Evolutionary conservation across 176 grass and related monocot species (phyloP).

Genomic region (Pharus latifolius): DNA sequence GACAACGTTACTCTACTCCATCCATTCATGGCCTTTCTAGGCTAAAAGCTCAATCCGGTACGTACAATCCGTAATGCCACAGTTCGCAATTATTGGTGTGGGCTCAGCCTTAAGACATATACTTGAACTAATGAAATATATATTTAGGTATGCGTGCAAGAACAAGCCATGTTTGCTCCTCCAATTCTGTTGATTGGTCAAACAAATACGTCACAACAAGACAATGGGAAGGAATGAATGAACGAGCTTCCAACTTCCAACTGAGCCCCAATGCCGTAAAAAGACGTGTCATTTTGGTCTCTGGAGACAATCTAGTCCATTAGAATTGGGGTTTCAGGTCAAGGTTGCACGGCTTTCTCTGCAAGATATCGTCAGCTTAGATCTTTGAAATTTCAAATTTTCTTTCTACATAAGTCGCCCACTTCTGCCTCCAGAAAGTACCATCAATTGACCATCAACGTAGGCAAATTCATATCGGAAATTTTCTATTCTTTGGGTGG

Average conservation of each 20-base stretch:
- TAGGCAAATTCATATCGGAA: too few species aligned
- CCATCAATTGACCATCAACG: not conserved
- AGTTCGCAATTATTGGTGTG: too few species aligned
- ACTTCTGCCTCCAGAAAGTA: not conserved
- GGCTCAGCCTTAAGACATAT: too few species aligned
- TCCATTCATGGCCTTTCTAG: too few species aligned
- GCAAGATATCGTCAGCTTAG: not conserved
- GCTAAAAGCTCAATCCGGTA: too few species aligned
- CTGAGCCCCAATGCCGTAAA: not conserved
- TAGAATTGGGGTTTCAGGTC: conserved; percentile 1
- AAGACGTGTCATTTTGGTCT: not conserved
- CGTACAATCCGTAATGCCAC: too few species aligned
- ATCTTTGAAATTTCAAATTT: not conserved
- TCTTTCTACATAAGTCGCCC: not conserved
- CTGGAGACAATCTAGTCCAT: not conserved
- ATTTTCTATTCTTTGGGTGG: too few species aligned
- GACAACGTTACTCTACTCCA: too few species aligned
- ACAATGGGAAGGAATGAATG: not conserved
- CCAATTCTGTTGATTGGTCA: not conserved
- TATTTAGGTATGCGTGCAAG: not conserved
- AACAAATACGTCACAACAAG: not conserved
- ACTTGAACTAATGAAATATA: too few species aligned
- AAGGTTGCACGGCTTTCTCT: not conserved
- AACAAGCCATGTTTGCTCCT: not conserved
- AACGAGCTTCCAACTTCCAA: too few species aligned